Base-by-base conservation (phyloP, 192 early-diverging fungal species). In the Linnemannia zychae region DNA sequence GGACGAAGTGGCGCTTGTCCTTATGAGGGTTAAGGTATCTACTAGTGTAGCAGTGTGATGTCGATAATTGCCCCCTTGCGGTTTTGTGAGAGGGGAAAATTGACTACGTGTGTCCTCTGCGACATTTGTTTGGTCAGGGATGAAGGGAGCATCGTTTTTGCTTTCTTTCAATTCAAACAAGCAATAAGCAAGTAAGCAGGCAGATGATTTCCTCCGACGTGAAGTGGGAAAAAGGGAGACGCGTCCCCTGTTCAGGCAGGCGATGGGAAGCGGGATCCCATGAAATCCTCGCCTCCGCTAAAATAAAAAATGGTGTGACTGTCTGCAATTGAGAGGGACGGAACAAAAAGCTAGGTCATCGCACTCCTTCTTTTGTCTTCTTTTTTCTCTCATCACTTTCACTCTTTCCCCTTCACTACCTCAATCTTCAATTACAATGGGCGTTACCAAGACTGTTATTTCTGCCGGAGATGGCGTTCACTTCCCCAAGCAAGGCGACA, bases 401-500 rank as follows among this genome's bases (percentile, higher is more conserved):
- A 48, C 38, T 16, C 68, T 52, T 63, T 31, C 49, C 18, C 13
- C 68, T 33, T 20, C 73, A 67, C 36, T 13, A 0, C 36, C 50
- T 34, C 48, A 7, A 31, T 7, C 22, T 46, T 20, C 15, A 1
- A 71, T 12, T 36, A 74, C 46, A 37, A 84, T 84, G 81, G 81
- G 81, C 67, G 81, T 84, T 74, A 78, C 75, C 65, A 77, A 69
- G 48, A 63, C 46, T 18, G 9, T 20, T 49, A 31, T 84, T 22
- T 11, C 50, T 4, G 50, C 72, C 31, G 81, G 81, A 66, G 81
- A 84, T 40, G 81, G 76, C 22, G 2, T 7, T 5, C 78, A 47
- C 76, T 84, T 74, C 81, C 84, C 91, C 80, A 83, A 91, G 89
- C 9, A 33, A 5, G 92, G 91, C 46, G 81, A 92, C 79, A 90